Percentiles rank a stretch among this genome's conserved stretches.
phyloP scores from a whole-genome alignment of 805 yeast genomes.

The Pichia paraexigua region DNA sequence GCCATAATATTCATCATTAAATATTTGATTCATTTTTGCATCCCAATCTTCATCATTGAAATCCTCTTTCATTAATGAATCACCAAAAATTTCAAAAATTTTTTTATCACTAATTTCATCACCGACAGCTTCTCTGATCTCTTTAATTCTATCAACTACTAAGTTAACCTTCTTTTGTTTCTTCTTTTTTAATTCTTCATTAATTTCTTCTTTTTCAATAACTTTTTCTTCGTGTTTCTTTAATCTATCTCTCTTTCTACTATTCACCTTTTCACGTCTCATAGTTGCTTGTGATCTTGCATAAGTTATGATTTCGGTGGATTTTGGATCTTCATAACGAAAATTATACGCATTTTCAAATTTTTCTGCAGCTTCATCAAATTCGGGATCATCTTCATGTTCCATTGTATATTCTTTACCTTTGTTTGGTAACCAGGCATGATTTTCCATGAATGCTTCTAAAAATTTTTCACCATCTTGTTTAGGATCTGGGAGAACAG shows the following conservation, averaged over 20 bases:
- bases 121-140: conserved; percentile 63
- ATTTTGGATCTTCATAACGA: conserved; percentile 85
- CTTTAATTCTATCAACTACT: conserved; percentile 60
- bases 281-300: conserved; percentile 92
- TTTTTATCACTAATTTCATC: conserved; percentile 51
- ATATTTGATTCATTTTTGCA: conserved; percentile 69
- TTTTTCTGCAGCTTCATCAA: conserved; percentile 85
- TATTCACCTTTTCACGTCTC: conserved; percentile 66
- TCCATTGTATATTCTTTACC: conserved; percentile 39
- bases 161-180: conserved; percentile 70
- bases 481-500: conserved; percentile 59
- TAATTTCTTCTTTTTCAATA: conserved; percentile 45
- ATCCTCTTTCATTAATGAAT: conserved; percentile 73
- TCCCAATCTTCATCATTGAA: conserved; percentile 93
- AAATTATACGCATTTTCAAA: conserved; percentile 92
- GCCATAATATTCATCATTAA: conserved; percentile 73
- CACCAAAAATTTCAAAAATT: conserved; percentile 60
- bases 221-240: conserved; percentile 48
- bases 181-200: conserved; percentile 58
- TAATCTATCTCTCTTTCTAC: conserved; percentile 79
- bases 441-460: conserved; percentile 59
- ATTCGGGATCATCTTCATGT: conserved; percentile 72
- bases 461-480: conserved; percentile 61
- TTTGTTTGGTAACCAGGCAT: conserved; percentile 84
- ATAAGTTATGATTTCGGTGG: conserved; percentile 87